A percentile compares a stretch with the other conserved stretches of the same genome.
Conservation (phyloP, 805 yeast species). For the Myxozyma udenii region DNA sequence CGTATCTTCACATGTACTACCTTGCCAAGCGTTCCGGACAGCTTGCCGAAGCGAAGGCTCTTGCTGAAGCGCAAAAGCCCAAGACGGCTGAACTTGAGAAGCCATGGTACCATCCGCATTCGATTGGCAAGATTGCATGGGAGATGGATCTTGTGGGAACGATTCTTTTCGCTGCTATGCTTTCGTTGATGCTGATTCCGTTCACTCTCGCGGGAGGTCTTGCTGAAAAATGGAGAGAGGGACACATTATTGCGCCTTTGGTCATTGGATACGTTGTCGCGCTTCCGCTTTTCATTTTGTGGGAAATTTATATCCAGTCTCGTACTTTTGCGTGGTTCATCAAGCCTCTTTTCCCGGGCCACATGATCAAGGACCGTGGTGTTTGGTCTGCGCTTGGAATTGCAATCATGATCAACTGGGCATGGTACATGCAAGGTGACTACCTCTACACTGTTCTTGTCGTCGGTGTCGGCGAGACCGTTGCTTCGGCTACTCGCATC, state of each 20-base stretch:
- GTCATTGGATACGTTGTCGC: conserved; percentile 58
- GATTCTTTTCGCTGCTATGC: conserved; percentile 50
- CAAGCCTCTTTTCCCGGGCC: conserved; percentile 59
- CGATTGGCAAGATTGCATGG: conserved; percentile 47
- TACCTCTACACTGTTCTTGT: conserved; percentile 63
- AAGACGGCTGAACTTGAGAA: conserved; percentile 29
- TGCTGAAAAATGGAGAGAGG: conserved; percentile 53
- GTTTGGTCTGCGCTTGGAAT: conserved; percentile 68
- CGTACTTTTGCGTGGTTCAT: conserved; percentile 31
- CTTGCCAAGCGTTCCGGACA: conserved; percentile 54
- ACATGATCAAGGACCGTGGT: conserved; percentile 62
- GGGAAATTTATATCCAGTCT: conserved; percentile 56
- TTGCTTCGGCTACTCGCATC: conserved; percentile 65
- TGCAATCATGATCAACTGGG: conserved; percentile 56
- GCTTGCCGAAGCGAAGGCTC: conserved; percentile 38
- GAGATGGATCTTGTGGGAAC: conserved; percentile 64
- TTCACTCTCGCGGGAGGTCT: conserved; percentile 73
- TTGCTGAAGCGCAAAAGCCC: conserved; percentile 32
- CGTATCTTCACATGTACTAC: conserved; percentile 56
- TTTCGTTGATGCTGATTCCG: conserved; percentile 69
- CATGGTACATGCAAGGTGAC: conserved; percentile 68
- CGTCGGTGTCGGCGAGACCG: conserved; percentile 59
- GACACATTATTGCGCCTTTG: conserved; percentile 63
- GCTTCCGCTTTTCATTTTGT: conserved; percentile 55
- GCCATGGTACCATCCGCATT: conserved; percentile 15